Base-by-base conservation (phyloP, 805 yeast species). In the Lipomyces chichibuensis region DNA sequence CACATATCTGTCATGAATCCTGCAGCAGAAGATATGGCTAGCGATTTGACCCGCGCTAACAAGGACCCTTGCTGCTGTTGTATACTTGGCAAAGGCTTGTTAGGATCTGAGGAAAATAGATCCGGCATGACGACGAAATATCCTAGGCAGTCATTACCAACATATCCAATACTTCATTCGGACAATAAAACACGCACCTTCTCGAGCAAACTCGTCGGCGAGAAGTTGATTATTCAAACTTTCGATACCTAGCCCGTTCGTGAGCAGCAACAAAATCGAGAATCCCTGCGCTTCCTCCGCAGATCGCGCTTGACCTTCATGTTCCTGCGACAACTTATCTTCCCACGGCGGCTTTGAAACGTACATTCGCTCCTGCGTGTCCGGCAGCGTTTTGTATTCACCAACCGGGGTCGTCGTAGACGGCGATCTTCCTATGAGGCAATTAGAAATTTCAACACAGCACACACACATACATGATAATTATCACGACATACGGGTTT, bases 1-100 rank as follows among this genome's bases (percentile, higher is more conserved):
- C 79, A 76, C 77, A 76, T 77, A 56, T 76, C 79, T 39, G 77
- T 78, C 61, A 72, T 62, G 61, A 76, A 77, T 20, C 78, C 78
- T 46, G 76, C 70, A 17, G 75, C 74, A 9, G 73, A 65, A 9
- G 71, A 66, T 2, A 70, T 72, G 8, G 77, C 75, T 35, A 72
- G 58, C n/a, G 72, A 62, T 57, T 75, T 74, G 57, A 76, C 58
- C 29, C 71, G 67, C 5, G 69, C 57, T 2, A 71, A 49, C 17
- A 67, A 46, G 11, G 61, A 55, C 8, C 5, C 64, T 60, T 54
- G 17, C 20, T 35, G 37, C 37, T 46, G 37, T 5, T 60, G 39
- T 17, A 60, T 20, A 32, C 59, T 29, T n/a, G 57, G 51, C 17
- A 67, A 37, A 5, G 71, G 65, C 9, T 69, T 52, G 49, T 76